phyloP scores from a whole-genome alignment of 495 filamentous ascomycete genomes.

The Mycothermus thermophilus region DNA sequence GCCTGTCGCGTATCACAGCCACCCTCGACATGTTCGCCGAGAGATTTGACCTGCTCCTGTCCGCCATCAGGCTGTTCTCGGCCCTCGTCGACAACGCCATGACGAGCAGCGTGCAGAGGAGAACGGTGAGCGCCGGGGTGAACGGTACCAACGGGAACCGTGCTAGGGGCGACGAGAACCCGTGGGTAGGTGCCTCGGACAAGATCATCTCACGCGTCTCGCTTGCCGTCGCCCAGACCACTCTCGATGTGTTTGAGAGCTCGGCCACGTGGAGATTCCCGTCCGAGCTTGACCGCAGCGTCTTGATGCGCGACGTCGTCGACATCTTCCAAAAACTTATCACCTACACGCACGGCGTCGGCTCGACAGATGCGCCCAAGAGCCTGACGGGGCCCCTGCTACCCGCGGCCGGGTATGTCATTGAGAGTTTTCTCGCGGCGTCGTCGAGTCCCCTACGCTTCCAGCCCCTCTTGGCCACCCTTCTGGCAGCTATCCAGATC shows the following conservation, averaged over 20 bases:
- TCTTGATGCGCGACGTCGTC: constrained; percentile 41
- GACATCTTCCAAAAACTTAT: constrained; percentile 57
- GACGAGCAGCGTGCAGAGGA: constrained; percentile 55
- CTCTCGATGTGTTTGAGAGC: constrained; percentile 72
- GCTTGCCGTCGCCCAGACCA: constrained; percentile 52
- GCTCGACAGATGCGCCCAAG: constrained; percentile 43
- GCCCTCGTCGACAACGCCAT: constrained; percentile 63
- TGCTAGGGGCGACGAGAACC: constrained; percentile 37
- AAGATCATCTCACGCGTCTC: constrained; percentile 61
- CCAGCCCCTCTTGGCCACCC: constrained; percentile 59
- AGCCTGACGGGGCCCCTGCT: constrained; percentile 47
- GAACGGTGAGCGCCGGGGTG: constrained; percentile 6
- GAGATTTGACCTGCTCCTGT: constrained; percentile 61
- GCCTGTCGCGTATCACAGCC: constrained; percentile 58
- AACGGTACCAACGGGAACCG: too few relatives aligned
- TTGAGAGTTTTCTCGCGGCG: constrained; percentile 60
- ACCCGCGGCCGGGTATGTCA: constrained; percentile 55
- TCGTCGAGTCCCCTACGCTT: constrained; percentile 56
- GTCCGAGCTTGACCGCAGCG: constrained; percentile 46
- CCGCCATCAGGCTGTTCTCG: constrained; percentile 58
- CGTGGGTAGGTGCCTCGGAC: constrained; percentile 60
- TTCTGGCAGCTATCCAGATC: constrained; percentile 51
- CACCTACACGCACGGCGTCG: constrained; percentile 56
- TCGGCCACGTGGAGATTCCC: constrained; percentile 71
- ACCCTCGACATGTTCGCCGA: constrained; percentile 61